Conservation (phyloP, 345 rosid genomes). For the Acer saccharum region DNA sequence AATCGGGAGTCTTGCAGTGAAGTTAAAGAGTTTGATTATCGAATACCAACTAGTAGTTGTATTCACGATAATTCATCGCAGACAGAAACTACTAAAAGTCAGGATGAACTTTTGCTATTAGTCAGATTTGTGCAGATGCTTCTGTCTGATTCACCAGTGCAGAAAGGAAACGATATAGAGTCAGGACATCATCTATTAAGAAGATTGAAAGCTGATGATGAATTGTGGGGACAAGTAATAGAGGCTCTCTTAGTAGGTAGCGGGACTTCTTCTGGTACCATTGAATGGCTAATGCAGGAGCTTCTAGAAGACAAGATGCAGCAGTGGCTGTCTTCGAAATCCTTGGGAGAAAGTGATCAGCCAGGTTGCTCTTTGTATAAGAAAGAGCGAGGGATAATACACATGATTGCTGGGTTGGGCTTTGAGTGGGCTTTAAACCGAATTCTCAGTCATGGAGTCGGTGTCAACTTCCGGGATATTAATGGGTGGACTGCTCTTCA, state of each 20-base stretch:
- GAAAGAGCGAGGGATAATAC: conserved; percentile 90
- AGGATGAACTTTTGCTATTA: conserved; percentile 65
- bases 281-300: conserved; percentile 83
- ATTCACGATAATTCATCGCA: conserved; percentile 31
- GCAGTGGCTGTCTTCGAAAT: conserved; percentile 70
- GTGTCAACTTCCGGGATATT: conserved; percentile 79
- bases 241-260: conserved; percentile 58
- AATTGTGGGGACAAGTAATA: conserved; percentile 63
- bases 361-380: conserved; percentile 59
- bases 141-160: conserved; percentile 45
- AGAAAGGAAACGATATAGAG: conserved; percentile 32
- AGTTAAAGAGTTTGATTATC: conserved; percentile 75
- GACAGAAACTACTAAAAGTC: conserved; percentile 41
- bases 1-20: conserved; percentile 76
- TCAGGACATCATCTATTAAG: conserved; percentile 35
- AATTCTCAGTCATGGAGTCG: conserved; percentile 65
- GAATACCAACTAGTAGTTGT: conserved; percentile 37
- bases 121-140: conserved; percentile 77
- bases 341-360: conserved; percentile 38
- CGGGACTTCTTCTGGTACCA: conserved; percentile 55
- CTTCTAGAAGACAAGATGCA: conserved; percentile 81
- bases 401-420: conserved; percentile 86
- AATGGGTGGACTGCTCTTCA: conserved; percentile 97
- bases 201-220: conserved; percentile 59
- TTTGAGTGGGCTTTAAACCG: conserved; percentile 88